phyloP scores from a whole-genome alignment of 352 stramenopile species.

The Globisporangium middletonii region DNA sequence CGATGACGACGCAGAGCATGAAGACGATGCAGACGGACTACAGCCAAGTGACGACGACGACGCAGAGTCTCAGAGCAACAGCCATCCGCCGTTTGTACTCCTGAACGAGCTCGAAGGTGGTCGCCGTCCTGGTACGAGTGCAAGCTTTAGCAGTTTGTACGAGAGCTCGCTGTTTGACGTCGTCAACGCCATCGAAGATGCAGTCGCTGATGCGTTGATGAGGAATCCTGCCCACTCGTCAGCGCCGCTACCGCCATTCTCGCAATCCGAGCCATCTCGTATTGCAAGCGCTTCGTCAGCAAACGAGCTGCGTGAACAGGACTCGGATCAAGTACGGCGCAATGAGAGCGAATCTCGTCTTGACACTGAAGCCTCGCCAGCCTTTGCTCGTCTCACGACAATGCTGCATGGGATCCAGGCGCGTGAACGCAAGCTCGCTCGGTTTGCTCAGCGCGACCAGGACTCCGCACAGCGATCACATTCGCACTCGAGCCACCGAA shows the following conservation, averaged over 20 bases:
- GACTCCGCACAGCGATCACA: background rate
- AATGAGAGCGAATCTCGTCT: no score
- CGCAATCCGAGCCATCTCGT: no score
- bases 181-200: slow-evolving; percentile 32
- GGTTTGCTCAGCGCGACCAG: background rate
- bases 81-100: slow-evolving; percentile 4
- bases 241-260: background rate
- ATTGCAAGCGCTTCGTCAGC: background rate
- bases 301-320: background rate
- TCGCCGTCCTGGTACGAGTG: background rate
- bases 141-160: slow-evolving; percentile 25
- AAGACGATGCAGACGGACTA: background rate
- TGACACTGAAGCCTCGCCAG: background rate
- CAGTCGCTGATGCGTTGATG: background rate
- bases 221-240: background rate
- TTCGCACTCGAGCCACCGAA: background rate
- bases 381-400: slow-evolving; percentile 15
- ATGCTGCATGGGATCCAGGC: slow-evolving; percentile 22
- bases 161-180: slow-evolving; percentile 42
- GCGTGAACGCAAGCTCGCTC: slow-evolving; percentile 25
- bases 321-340: background rate
- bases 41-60: slow-evolving; percentile 4
- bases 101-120: slow-evolving; percentile 3
- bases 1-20: slow-evolving; percentile 7
- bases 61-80: slow-evolving; percentile 4